These are phyloP conservation scores for Pedinophyceae sp. DNA, from an alignment of 139 green algal genomes.

Conservation along the genomic window DNA sequence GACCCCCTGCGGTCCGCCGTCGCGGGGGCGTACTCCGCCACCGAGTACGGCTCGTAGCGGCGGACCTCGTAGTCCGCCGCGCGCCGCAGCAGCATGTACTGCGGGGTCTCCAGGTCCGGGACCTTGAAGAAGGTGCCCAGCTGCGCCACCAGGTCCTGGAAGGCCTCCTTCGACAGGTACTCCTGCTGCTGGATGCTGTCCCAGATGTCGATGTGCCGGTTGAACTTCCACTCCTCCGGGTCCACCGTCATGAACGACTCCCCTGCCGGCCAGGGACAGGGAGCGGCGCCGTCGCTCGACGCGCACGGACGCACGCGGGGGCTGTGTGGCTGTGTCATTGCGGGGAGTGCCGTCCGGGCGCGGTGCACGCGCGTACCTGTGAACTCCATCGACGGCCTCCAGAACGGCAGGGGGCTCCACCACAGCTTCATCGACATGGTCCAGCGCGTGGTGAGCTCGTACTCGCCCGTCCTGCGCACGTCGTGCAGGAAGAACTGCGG, in stretches of 20 bases:
- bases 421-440: background rate
- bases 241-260: background rate
- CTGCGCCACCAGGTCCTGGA: conserved; percentile 3
- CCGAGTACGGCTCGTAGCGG: conserved; percentile 6
- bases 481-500: background rate
- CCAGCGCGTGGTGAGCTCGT: conserved; percentile 2
- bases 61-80: conserved; percentile 6
- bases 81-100: conserved; percentile 3
- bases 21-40: background rate
- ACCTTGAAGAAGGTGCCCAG: background rate
- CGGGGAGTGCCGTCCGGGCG: no score
- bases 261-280: no score
- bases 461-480: background rate
- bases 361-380: no score
- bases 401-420: background rate
- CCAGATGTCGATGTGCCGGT: conserved; percentile 1
- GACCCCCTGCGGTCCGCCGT: background rate
- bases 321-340: no score
- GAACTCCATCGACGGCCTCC: background rate
- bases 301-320: no score
- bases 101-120: conserved; percentile 7
- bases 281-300: no score
- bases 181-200: background rate
- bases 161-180: background rate
- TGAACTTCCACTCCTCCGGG: background rate